phyloP scores from a whole-genome alignment of 495 filamentous ascomycete species.

The Extremus antarcticus region DNA sequence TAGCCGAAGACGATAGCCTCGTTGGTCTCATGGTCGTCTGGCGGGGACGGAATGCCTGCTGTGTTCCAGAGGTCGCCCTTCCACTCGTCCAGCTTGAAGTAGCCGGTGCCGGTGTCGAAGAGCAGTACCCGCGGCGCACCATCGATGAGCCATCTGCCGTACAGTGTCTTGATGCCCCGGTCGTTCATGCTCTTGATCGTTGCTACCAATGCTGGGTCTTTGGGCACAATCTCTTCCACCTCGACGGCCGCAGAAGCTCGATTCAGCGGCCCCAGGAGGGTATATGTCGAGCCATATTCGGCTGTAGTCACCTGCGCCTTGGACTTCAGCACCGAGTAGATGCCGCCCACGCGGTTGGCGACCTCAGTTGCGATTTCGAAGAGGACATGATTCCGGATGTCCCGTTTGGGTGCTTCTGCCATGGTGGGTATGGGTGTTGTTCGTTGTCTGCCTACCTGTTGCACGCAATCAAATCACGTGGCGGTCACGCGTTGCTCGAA shows the following conservation, averaged over 20 bases:
- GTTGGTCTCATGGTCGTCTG: constrained; percentile 88
- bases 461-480: neutral
- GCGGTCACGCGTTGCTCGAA: neutral
- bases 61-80: constrained; percentile 90
- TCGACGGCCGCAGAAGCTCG: constrained; percentile 88
- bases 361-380: constrained; percentile 97
- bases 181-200: constrained; percentile 85
- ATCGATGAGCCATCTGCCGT: constrained; percentile 96
- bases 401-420: constrained; percentile 30
- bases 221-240: constrained; percentile 82
- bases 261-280: constrained; percentile 89
- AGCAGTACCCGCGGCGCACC: constrained; percentile 87
- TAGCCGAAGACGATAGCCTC: constrained; percentile 98
- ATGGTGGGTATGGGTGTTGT: too few species aligned
- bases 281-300: constrained; percentile 97
- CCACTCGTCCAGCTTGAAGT: constrained; percentile 89
- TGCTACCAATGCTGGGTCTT: constrained; percentile 63
- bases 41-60: constrained; percentile 83
- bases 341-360: constrained; percentile 93
- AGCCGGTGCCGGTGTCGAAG: constrained; percentile 89
- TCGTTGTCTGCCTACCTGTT: neutral
- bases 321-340: constrained; percentile 98
- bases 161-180: constrained; percentile 79
- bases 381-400: constrained; percentile 70
- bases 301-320: constrained; percentile 96